Evolutionary conservation across 2,329 filamentous ascomycete genomes (phyloP), one percentile per base, ranked within the genome.

Genomic region (Claviceps citrina): DNA sequence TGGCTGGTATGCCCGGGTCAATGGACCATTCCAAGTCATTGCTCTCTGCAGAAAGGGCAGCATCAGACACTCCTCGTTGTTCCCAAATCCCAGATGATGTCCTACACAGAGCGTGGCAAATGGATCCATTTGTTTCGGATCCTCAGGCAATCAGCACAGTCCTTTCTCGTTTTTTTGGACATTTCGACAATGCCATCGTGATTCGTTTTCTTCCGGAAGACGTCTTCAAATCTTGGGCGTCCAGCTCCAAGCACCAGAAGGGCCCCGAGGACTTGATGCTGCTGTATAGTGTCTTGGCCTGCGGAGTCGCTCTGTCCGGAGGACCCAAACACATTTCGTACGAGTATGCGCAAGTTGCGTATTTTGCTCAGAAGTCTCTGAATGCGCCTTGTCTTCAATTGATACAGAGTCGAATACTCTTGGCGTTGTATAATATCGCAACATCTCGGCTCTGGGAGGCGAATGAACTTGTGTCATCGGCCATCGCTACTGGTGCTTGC

Each of bases 401-500:
- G 33, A 73, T 78, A 10, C 81, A 84, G 53, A 71, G 70, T 35
- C 70, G 76, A 40, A 60, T 84, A n/a, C 63, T 84, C 13, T 65
- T 85, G 30, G 70, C 73, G 16, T 58, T 83, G 6, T 82, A 79
- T 57, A 73, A 77, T 47, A 73, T 78, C 44, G 71, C 78, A 1
- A 67, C 68, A 18, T 72, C 72, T 12, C 70, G 71, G n/a, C 59
- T 68, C 28, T 64, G 66, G 31, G 70, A 76, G 36, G 73, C 75
- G 6, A 77, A 70, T 62, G 79, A 84, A 47, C 71, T 75, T 47
- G 68, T 72, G 34, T 77, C 76, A 12, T 65, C 69, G 3, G 79
- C 78, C 3, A 61, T 80, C 20, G 70, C 76, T 39, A 68, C 68
- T 5, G 69, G 78, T 13, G 68, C 66, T 39, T 71, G 67, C 3